phyloP scores from a whole-genome alignment of 441 rosid species.

The Adansonia gregorii region DNA sequence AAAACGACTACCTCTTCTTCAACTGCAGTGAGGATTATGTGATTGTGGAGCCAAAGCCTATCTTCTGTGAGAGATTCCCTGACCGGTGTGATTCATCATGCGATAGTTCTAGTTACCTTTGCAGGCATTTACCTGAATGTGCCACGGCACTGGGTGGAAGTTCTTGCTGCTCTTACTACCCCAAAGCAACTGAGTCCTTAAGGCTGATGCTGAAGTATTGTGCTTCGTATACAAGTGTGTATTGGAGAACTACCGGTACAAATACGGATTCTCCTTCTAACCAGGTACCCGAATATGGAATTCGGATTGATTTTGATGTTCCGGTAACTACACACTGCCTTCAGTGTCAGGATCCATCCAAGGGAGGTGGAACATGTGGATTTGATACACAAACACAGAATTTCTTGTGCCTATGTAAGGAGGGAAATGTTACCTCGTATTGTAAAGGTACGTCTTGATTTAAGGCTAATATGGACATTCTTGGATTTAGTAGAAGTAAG shows the following conservation, averaged over 20 bases:
- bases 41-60: constrained; percentile 76
- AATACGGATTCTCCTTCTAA: constrained; percentile 44
- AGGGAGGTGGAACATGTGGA: constrained; percentile 81
- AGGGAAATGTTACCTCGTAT: constrained; percentile 65
- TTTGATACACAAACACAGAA: constrained; percentile 57
- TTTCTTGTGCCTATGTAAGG: constrained; percentile 68
- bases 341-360: constrained; percentile 75
- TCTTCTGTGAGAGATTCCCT: constrained; percentile 84
- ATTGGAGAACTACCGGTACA: constrained; percentile 69
- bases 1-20: constrained; percentile 91
- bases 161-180: constrained; percentile 86
- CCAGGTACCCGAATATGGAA: constrained; percentile 85
- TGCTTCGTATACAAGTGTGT: constrained; percentile 74
- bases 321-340: constrained; percentile 84
- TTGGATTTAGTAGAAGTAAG: neutral
- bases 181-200: constrained; percentile 81
- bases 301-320: constrained; percentile 73
- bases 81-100: constrained; percentile 91
- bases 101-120: constrained; percentile 82
- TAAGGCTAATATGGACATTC: neutral
- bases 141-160: constrained; percentile 47
- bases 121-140: constrained; percentile 86
- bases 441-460: constrained; percentile 60
- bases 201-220: constrained; percentile 84
- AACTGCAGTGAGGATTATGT: constrained; percentile 70